Base-by-base conservation (phyloP, 129 eudicot genomes). In the Rutidosis leptorrhynchoides region DNA sequence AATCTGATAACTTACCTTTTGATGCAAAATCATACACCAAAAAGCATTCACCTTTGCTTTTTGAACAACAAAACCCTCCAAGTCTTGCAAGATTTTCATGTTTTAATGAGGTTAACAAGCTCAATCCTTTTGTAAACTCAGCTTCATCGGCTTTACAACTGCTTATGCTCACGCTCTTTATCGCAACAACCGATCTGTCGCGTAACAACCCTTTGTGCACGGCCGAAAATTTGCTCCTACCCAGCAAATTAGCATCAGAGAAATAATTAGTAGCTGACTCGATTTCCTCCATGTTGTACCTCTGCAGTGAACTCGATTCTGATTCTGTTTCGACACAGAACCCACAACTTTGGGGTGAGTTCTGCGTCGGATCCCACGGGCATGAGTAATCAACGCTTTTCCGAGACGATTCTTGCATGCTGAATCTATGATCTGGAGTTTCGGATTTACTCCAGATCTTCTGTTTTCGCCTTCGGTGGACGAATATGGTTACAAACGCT, bases 251-350 rank as follows among this genome's bases (percentile, higher is more conserved):
- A 64, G 62, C 69, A 59, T 88, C 96, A 1, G 96, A 83, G 56
- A 93, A 93, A 76, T 93, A 84, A 52, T 82, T 80, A 22, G 98
- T 93, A 10, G 98, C 96, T 0, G 92, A 85, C 61, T 93, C 96
- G n/a, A 93, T 81, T 51, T 93, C 98, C 72, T 88, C 98, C 87
- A 93, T 66, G 43, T 88, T 88, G 45, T 78, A 93, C 11, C 84
- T 83, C 27, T 81, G 78, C 2, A 84, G 26, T 4, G 57, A 74
- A 49, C 19, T n/a, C 0, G 71, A 55, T 42, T 64, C 40, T 0
- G 74, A 67, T 12, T 67, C 61, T 1, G 58, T 2, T 10, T 67
- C 68, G 7, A 74, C 37, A 26, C 79, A 67, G 48, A 67, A 66
- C 24, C 74, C 46, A 26, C 79, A 74, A 4, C 32, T 7, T 67